phyloP scores from a whole-genome alignment of 2,329 filamentous ascomycete genomes.

The Esteya vermicola region DNA sequence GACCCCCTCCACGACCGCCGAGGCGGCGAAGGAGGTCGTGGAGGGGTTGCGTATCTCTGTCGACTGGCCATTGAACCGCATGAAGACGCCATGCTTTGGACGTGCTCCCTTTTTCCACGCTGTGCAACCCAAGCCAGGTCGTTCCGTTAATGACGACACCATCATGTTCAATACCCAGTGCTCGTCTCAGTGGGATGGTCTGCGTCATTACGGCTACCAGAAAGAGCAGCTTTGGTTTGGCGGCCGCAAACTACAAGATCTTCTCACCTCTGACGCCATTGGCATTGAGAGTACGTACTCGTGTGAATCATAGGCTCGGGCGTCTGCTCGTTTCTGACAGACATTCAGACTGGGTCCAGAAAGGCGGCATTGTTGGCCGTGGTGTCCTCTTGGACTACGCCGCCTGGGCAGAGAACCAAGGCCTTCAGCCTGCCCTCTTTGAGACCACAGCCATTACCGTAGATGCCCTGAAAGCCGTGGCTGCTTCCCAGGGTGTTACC shows the following conservation, averaged over 20 bases:
- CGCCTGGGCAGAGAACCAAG: constrained; percentile 25
- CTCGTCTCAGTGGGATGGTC: constrained; percentile 31
- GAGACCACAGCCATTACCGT: constrained; percentile 26
- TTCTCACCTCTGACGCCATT: constrained; percentile 19
- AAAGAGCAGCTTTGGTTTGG: constrained; percentile 1
- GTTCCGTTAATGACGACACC: constrained; percentile 17
- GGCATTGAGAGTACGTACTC: constrained; percentile 12
- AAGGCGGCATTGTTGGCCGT: constrained; percentile 31
- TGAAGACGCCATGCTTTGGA: constrained; percentile 2
- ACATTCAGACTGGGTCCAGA: constrained; percentile 23
- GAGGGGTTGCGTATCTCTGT: constrained; percentile 25
- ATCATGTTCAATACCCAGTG: constrained; percentile 30
- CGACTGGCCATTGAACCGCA: constrained; percentile 15
- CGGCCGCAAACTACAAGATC: constrained; percentile 15
- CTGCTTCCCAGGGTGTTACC: constrained; percentile 24
- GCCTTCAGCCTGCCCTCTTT: constrained; percentile 19
- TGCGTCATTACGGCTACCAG: constrained; percentile 22
- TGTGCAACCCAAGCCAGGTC: neutral
- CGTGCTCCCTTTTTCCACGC: neutral
- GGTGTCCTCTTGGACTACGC: constrained; percentile 38
- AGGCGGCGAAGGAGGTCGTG: constrained; percentile 22
- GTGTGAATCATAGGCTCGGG: neutral
- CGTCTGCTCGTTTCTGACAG: too few relatives aligned
- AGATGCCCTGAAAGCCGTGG: constrained; percentile 26
- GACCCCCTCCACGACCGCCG: constrained; percentile 25